These are phyloP conservation scores for Aspergillus fumigatus DNA, from an alignment of 2,329 filamentous ascomycete genomes.

Conservation along the genomic window DNA sequence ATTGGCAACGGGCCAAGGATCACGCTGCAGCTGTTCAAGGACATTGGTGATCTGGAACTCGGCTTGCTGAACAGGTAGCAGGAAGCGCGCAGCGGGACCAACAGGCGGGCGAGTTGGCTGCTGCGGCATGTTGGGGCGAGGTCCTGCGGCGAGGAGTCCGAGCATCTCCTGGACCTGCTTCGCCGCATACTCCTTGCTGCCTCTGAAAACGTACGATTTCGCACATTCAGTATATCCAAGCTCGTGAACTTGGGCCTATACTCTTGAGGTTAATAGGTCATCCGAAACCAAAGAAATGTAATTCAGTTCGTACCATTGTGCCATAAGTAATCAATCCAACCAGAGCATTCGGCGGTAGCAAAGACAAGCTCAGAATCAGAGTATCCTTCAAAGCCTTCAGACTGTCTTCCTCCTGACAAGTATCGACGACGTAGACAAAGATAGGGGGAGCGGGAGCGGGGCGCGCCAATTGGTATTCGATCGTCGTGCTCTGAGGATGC, in stretches of 20 bases:
- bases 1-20: constrained; percentile 94
- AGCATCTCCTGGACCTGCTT: constrained; percentile 99
- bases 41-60: constrained; percentile 97
- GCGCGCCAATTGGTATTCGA: constrained; percentile 60
- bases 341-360: constrained; percentile 59
- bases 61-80: constrained; percentile 89
- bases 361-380: constrained; percentile 61
- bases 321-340: constrained; percentile 67
- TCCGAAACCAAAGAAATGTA: constrained; percentile 4
- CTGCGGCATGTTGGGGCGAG: constrained; percentile 69
- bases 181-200: constrained; percentile 94
- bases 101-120: constrained; percentile 69
- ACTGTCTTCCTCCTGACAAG: constrained; percentile 64
- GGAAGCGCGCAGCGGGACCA: constrained; percentile 81
- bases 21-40: constrained; percentile 89
- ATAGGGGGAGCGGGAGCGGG: constrained; percentile 63
- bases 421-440: constrained; percentile 65
- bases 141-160: constrained; percentile 66
- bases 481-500: constrained; percentile 60
- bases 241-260: constrained; percentile 87
- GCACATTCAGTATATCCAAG: constrained; percentile 97
- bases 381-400: constrained; percentile 64
- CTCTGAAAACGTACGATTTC: constrained; percentile 97
- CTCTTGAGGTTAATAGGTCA: constrained; percentile 10
- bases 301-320: constrained; percentile 66